Evolutionary conservation across 202 grass and related monocot genomes (phyloP).

Genomic region (Hordeum pubiflorum): DNA sequence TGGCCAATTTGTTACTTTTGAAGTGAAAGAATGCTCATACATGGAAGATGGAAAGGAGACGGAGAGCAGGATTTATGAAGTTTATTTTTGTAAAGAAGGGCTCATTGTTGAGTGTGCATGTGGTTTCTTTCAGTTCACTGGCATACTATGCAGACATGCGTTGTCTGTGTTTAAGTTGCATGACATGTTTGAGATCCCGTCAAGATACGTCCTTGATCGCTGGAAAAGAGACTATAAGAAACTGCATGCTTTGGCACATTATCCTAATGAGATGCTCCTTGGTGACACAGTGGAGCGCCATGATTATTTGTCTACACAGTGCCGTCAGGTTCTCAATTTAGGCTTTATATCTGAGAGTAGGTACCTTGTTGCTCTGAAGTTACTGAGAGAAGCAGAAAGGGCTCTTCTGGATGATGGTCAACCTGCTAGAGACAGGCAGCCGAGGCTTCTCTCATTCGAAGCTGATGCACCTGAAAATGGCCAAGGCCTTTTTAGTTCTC

Average conservation of each 20-base stretch:
- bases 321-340: slow-evolving; percentile 64
- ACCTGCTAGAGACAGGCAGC: slow-evolving; percentile 49
- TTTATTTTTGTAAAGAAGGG: slow-evolving; percentile 65
- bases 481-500: slow-evolving; percentile 39
- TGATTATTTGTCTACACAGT: slow-evolving; percentile 57
- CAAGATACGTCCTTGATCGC: slow-evolving; percentile 62
- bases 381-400: slow-evolving; percentile 72
- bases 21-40: slow-evolving; percentile 84
- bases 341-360: slow-evolving; percentile 77
- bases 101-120: slow-evolving; percentile 64
- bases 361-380: slow-evolving; percentile 72
- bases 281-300: slow-evolving; percentile 43
- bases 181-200: slow-evolving; percentile 74
- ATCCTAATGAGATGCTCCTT: slow-evolving; percentile 33
- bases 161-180: slow-evolving; percentile 79
- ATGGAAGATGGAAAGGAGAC: slow-evolving; percentile 77
- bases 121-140: slow-evolving; percentile 80
- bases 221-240: slow-evolving; percentile 93
- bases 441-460: slow-evolving; percentile 61
- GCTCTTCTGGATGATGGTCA: slow-evolving; percentile 57
- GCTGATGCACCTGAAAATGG: slow-evolving; percentile 55
- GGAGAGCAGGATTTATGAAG: slow-evolving; percentile 64
- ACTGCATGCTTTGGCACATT: slow-evolving; percentile 54
- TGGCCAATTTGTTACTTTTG: slow-evolving; percentile 54
- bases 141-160: slow-evolving; percentile 88